phyloP scores from a whole-genome alignment of 352 stramenopile genomes.

The Phytophthora pluvialis region DNA sequence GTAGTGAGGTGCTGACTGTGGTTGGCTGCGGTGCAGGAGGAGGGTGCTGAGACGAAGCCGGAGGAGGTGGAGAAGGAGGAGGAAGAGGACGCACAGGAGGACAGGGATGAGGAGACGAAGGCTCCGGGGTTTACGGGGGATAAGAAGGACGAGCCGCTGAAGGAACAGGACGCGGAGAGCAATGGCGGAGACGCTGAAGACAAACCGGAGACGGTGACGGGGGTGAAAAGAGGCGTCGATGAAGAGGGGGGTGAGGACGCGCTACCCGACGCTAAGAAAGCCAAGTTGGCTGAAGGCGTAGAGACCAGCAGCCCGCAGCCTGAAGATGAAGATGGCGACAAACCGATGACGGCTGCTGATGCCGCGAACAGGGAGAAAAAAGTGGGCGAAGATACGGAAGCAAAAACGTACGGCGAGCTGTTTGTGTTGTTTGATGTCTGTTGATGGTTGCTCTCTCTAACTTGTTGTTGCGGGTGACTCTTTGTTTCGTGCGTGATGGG shows the following conservation, averaged over 20 bases:
- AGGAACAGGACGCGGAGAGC: constrained; percentile 1
- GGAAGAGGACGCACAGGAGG: neutral
- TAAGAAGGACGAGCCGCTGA: neutral
- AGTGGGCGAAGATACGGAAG: constrained; percentile 4
- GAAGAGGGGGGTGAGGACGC: constrained; percentile 7
- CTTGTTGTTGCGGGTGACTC: constrained; percentile 1
- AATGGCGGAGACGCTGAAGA: neutral
- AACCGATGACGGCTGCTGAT: constrained; percentile 7
- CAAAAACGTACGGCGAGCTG: constrained; percentile 18
- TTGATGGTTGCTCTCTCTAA: constrained; percentile 1
- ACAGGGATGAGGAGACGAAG: neutral
- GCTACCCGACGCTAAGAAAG: constrained; percentile 23
- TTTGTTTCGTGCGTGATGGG: neutral
- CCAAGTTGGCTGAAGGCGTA: constrained; percentile 11
- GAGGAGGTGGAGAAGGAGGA: constrained; percentile 3
- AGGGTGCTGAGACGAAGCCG: neutral
- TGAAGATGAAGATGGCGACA: constrained; percentile 24
- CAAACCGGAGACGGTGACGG: neutral
- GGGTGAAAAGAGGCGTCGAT: constrained; percentile 23
- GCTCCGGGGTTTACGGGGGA: neutral
- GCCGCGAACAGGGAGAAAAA: constrained; percentile 12
- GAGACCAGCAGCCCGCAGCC: constrained; percentile 14
- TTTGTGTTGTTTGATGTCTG: neutral
- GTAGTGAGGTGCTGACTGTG: too few relatives aligned
- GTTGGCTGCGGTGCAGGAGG: constrained; percentile 2